Conservation (phyloP, 1,284 basidiomycete species). For the Boletus smithii region DNA sequence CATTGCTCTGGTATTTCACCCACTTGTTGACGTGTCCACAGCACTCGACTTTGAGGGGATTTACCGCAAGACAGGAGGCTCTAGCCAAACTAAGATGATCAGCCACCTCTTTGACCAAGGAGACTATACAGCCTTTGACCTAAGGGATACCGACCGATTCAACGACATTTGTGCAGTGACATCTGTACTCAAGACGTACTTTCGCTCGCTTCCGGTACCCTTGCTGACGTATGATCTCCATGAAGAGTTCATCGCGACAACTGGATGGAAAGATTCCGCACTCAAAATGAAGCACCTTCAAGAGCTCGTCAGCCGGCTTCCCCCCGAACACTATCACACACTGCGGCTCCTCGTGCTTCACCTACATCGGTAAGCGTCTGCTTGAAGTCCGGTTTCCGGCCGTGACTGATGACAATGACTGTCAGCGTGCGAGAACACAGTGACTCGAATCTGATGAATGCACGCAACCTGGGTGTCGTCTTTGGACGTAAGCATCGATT, state of each 20-base stretch:
- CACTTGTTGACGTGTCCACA: slow-evolving; percentile 26
- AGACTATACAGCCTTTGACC: slow-evolving; percentile 84
- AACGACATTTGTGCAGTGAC: slow-evolving; percentile 98
- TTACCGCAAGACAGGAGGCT: slow-evolving; percentile 96
- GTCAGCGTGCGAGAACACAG: slow-evolving; percentile 66
- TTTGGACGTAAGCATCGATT: slow-evolving; percentile 83
- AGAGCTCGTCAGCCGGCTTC: slow-evolving; percentile 76
- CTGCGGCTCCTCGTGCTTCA: slow-evolving; percentile 83
- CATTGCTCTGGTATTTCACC: neutral
- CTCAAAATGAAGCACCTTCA: slow-evolving; percentile 62
- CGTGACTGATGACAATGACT: slow-evolving; percentile 4
- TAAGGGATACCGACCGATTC: slow-evolving; percentile 84
- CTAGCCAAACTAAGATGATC: slow-evolving; percentile 88
- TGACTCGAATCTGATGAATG: slow-evolving; percentile 88
- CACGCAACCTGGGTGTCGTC: slow-evolving; percentile 97
- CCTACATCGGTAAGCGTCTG: slow-evolving; percentile 63
- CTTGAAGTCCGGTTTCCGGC: neutral
- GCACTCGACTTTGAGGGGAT: slow-evolving; percentile 94
- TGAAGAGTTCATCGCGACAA: slow-evolving; percentile 81
- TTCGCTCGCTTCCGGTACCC: slow-evolving; percentile 88
- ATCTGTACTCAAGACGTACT: slow-evolving; percentile 95
- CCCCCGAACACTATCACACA: slow-evolving; percentile 85
- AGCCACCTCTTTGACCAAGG: slow-evolving; percentile 94
- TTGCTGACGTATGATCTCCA: slow-evolving; percentile 90
- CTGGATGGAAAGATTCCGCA: slow-evolving; percentile 63